Evolutionary conservation across 192 early-diverging fungal genomes (phyloP).

Genomic region (Coemansia sp.): DNA sequence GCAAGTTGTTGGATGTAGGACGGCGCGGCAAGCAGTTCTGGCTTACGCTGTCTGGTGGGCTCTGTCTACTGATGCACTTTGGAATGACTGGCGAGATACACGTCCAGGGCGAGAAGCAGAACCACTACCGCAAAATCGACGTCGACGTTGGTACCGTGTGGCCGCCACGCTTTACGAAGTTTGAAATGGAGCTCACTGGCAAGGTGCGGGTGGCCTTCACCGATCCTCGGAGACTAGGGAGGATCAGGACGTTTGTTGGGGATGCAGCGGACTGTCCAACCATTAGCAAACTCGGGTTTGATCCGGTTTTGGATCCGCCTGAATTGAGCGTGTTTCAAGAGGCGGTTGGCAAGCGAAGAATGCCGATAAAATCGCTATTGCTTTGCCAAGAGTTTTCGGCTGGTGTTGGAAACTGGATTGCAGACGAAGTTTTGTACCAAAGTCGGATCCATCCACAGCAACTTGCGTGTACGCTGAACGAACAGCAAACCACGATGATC

Average conservation of each 20-base stretch:
- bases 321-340: slow-evolving; percentile 50
- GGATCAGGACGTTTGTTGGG: slow-evolving; percentile 62
- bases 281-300: slow-evolving; percentile 75
- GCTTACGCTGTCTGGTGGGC: slow-evolving; percentile 31
- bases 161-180: slow-evolving; percentile 75
- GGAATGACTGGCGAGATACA: slow-evolving; percentile 72
- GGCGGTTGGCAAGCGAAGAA: slow-evolving; percentile 38
- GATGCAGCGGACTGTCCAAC: slow-evolving; percentile 55
- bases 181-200: slow-evolving; percentile 57
- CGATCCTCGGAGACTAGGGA: slow-evolving; percentile 71
- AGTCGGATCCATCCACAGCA: slow-evolving; percentile 72
- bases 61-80: slow-evolving; percentile 63
- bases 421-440: slow-evolving; percentile 81
- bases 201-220: slow-evolving; percentile 55
- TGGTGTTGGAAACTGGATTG: slow-evolving; percentile 88
- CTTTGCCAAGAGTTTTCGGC: slow-evolving; percentile 78
- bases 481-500: slow-evolving; percentile 53
- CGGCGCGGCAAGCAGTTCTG: slow-evolving; percentile 81
- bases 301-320: slow-evolving; percentile 68
- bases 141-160: slow-evolving; percentile 47
- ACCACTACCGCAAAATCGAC: slow-evolving; percentile 31
- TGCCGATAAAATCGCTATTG: slow-evolving; percentile 74
- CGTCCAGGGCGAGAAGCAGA: slow-evolving; percentile 19
- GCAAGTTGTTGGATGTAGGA: slow-evolving; percentile 63
- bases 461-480: slow-evolving; percentile 52